Conservation (phyloP, 306 rosid genomes). For the Calophaca sinica region DNA sequence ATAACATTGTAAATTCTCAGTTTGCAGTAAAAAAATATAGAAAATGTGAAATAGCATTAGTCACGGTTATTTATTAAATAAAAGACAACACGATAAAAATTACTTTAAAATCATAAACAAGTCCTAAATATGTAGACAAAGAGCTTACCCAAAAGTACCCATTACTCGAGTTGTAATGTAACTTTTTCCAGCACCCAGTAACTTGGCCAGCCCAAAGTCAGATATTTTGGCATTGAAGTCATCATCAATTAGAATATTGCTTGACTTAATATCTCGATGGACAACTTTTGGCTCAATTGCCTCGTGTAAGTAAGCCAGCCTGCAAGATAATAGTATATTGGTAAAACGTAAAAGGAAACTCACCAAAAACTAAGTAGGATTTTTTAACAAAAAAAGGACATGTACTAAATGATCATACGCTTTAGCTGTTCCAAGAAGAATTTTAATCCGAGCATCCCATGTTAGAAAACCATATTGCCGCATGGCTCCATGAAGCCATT, state of each 20-base stretch:
- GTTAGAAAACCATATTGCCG: conserved; percentile 80
- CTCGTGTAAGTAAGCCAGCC: conserved; percentile 94
- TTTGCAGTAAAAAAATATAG: not conserved
- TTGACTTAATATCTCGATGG: conserved; percentile 93
- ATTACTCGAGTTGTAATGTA: conserved; percentile 93
- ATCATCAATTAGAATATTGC: conserved; percentile 89
- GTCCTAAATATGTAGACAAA: conserved; percentile 36
- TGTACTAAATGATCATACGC: conserved; percentile 60
- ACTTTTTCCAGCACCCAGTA: conserved; percentile 87
- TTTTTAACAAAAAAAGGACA: conserved; percentile 3
- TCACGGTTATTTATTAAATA: not conserved
- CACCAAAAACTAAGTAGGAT: not conserved
- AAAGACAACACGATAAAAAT: conserved; percentile 16
- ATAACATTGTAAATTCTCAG: not conserved
- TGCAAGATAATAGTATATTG: conserved; percentile 51
- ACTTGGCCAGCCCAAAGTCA: conserved; percentile 92
- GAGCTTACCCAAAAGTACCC: conserved; percentile 96
- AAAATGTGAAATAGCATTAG: conserved; percentile 6
- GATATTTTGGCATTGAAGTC: conserved; percentile 95
- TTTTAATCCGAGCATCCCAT: conserved; percentile 94
- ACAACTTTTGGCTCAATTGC: conserved; percentile 97
- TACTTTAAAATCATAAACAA: conserved; percentile 31
- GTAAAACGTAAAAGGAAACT: conserved; percentile 18
- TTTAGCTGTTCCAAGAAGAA: conserved; percentile 90
- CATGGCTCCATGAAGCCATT: conserved; percentile 95